phyloP scores from a whole-genome alignment of 139 green algal genomes.

The Pseudopediastrum boryanum region DNA sequence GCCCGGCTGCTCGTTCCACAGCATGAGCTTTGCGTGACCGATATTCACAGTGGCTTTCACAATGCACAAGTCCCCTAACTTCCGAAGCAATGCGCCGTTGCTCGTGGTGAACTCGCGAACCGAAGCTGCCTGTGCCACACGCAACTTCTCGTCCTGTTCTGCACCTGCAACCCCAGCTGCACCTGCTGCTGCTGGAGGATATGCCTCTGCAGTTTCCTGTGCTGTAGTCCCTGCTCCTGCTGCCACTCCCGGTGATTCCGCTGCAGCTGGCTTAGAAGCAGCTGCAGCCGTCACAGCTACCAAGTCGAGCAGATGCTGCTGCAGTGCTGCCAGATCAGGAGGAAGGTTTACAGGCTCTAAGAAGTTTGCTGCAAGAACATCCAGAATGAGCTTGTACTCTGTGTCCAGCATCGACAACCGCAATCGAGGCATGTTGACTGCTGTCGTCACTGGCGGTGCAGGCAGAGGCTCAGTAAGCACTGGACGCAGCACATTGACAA shows the following conservation, averaged over 20 bases:
- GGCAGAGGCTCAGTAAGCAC: conserved; percentile 49
- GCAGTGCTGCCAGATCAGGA: conserved; percentile 14
- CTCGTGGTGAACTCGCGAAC: conserved; percentile 21
- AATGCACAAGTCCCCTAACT: conserved; percentile 43
- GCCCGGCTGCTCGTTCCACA: conserved; percentile 43
- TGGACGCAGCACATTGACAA: conserved; percentile 49
- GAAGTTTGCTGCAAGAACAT: conserved; percentile 73
- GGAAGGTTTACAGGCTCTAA: conserved; percentile 23
- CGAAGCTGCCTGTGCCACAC: no score
- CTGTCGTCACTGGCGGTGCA: conserved; percentile 46
- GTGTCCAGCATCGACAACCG: conserved; percentile 60
- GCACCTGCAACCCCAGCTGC: background rate
- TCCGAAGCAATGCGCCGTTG: conserved; percentile 21
- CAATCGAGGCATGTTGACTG: conserved; percentile 65
- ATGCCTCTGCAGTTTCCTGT: background rate
- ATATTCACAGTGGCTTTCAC: conserved; percentile 59
- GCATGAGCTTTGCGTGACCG: conserved; percentile 64
- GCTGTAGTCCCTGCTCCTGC: background rate
- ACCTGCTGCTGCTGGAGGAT: background rate
- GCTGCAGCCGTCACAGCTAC: conserved; percentile 22
- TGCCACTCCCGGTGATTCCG: background rate
- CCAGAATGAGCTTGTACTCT: conserved; percentile 79
- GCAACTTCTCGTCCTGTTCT: background rate
- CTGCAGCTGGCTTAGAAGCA: background rate
- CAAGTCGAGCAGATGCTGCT: conserved; percentile 17